These are phyloP conservation scores for Cryptosporidium sp. DNA, from an alignment of 169 alveolate genomes.

Conservation along the genomic window DNA sequence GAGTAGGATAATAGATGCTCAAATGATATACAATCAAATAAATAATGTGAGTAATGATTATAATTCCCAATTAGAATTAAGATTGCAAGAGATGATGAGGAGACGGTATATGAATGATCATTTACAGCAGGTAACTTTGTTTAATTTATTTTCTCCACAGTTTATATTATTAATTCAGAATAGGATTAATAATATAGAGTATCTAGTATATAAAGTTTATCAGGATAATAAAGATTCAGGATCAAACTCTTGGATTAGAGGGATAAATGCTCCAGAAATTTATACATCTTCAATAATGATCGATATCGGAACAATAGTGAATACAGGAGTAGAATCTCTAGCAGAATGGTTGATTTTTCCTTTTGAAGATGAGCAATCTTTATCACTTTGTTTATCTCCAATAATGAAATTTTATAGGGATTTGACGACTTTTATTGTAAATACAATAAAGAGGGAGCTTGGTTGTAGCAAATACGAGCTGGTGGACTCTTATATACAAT, in stretches of 20 bases:
- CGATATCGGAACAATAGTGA: conserved; percentile 48
- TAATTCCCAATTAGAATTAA: neutral
- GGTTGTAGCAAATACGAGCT: conserved; percentile 14
- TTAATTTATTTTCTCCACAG: conserved; percentile 29
- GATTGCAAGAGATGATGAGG: conserved; percentile 53
- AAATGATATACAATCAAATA: conserved; percentile 36
- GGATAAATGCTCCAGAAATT: conserved; percentile 53
- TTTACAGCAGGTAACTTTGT: conserved; percentile 6
- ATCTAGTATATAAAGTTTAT: conserved; percentile 32
- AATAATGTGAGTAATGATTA: neutral
- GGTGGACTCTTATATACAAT: neutral
- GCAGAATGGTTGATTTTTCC: conserved; percentile 67
- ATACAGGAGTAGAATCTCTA: conserved; percentile 64
- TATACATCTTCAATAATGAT: conserved; percentile 56
- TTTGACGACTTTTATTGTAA: conserved; percentile 20
- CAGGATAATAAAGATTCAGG: conserved; percentile 6
- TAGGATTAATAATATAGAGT: conserved; percentile 46
- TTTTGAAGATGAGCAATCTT: conserved; percentile 34
- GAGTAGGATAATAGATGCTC: conserved; percentile 18
- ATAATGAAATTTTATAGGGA: conserved; percentile 56
- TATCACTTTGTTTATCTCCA: conserved; percentile 46
- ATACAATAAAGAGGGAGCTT: conserved; percentile 30
- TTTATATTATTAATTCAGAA: conserved; percentile 44
- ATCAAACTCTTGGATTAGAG: conserved; percentile 15
- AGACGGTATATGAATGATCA: conserved; percentile 46